These are phyloP conservation scores for Epipyxis sp. DNA, from an alignment of 108 stramenopile genomes.

Conservation along the genomic window DNA sequence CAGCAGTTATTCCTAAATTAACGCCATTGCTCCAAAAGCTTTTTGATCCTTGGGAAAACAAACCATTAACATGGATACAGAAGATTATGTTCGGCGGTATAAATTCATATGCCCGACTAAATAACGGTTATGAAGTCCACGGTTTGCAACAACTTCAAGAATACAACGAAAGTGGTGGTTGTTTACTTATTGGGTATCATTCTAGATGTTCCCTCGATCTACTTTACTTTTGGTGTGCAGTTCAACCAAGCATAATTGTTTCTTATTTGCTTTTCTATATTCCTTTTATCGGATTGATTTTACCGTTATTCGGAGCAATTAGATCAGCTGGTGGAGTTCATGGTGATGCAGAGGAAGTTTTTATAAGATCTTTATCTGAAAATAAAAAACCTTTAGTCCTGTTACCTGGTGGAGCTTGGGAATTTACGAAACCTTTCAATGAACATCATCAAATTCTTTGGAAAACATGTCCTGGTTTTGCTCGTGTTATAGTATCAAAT, in stretches of 20 bases:
- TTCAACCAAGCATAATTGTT: neutral
- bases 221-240: conserved; percentile 10
- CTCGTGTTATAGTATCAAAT: neutral
- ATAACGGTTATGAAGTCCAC: conserved; percentile 8
- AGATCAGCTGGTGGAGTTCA: neutral
- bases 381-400: neutral
- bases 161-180: too few species aligned
- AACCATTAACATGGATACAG: too few species aligned
- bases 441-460: conserved; percentile 21
- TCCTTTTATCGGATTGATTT: neutral
- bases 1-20: too few species aligned
- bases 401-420: conserved; percentile 10
- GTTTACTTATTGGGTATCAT: conserved; percentile 23
- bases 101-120: neutral
- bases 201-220: conserved; percentile 16
- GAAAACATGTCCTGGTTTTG: conserved; percentile 31
- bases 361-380: neutral
- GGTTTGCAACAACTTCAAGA: neutral
- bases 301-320: neutral
- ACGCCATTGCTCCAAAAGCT: too few species aligned
- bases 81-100: neutral
- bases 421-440: neutral
- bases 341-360: neutral
- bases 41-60: too few species aligned
- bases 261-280: neutral